Conservation (phyloP, 73 alveolate species). For the Paramecium bursaria region DNA sequence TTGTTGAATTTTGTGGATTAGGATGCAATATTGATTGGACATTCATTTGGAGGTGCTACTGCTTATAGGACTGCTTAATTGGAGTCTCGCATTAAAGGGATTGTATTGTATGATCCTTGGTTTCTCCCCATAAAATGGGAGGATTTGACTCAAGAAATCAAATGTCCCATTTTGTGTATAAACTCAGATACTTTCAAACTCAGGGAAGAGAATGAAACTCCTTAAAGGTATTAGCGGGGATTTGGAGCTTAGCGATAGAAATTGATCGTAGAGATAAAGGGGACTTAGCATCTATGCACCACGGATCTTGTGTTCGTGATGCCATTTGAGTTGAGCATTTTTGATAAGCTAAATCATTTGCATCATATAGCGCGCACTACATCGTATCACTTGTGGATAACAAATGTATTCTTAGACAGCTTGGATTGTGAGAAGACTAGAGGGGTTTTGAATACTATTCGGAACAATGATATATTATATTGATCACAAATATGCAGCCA, state of each 20-base stretch:
- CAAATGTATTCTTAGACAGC: not conserved
- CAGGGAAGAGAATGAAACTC: slow-evolving; percentile 48
- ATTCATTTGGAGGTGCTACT: slow-evolving; percentile 38
- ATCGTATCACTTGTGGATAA: slow-evolving; percentile 4
- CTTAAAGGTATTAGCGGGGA: not conserved
- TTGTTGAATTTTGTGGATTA: not conserved
- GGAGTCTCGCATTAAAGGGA: not conserved
- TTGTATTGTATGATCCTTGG: slow-evolving; percentile 42
- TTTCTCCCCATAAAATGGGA: slow-evolving; percentile 35
- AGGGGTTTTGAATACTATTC: not conserved
- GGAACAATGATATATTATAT: no score
- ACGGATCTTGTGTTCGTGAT: slow-evolving; percentile 8
- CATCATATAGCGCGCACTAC: not conserved
- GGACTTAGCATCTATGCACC: slow-evolving; percentile 27
- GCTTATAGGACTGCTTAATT: not conserved
- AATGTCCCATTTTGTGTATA: slow-evolving; percentile 1
- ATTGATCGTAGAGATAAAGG: slow-evolving; percentile 25
- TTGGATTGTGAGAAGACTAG: slow-evolving; percentile 9
- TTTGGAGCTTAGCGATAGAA: not conserved
- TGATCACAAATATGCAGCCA: not conserved
- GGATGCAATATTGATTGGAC: slow-evolving; percentile 2
- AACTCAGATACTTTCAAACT: slow-evolving; percentile 30
- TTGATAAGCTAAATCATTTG: slow-evolving; percentile 2
- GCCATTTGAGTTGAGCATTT: slow-evolving; percentile 49
- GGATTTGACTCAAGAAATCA: not conserved